Evolutionary conservation across 345 rosid species (phyloP).

Genomic region (Euphorbia lathyris): DNA sequence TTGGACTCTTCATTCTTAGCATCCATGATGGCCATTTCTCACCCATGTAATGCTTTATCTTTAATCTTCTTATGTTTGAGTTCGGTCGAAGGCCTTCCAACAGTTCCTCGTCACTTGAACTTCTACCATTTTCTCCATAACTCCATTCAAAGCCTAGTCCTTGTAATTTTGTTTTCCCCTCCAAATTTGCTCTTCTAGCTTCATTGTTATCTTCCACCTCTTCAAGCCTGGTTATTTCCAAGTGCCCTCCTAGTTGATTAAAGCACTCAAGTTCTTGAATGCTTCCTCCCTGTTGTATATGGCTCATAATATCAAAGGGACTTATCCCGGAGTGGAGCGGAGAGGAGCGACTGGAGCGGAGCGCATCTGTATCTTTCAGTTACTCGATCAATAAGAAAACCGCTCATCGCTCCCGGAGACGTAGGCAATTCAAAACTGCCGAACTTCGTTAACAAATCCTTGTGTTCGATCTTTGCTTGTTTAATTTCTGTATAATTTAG

Average conservation of each 20-base stretch:
- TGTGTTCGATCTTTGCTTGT: too few species aligned
- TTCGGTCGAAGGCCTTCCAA: neutral
- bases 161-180: neutral
- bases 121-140: too few species aligned
- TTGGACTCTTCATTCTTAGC: neutral
- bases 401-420: too few species aligned
- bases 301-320: too few species aligned
- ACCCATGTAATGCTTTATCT: slow-evolving; percentile 4
- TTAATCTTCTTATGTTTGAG: neutral
- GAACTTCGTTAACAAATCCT: too few species aligned
- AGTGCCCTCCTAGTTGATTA: slow-evolving; percentile 1
- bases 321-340: too few species aligned
- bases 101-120: neutral
- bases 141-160: neutral
- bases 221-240: neutral
- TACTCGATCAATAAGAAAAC: too few species aligned
- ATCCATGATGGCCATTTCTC: slow-evolving; percentile 7
- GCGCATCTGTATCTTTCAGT: too few species aligned
- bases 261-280: neutral
- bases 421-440: too few species aligned
- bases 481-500: too few species aligned
- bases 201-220: neutral
- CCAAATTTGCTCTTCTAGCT: neutral
- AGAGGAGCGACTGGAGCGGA: too few species aligned
- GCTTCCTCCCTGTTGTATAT: too few species aligned